Conservation (phyloP, 129 eudicot species). For the Flaveria sonorensis region DNA sequence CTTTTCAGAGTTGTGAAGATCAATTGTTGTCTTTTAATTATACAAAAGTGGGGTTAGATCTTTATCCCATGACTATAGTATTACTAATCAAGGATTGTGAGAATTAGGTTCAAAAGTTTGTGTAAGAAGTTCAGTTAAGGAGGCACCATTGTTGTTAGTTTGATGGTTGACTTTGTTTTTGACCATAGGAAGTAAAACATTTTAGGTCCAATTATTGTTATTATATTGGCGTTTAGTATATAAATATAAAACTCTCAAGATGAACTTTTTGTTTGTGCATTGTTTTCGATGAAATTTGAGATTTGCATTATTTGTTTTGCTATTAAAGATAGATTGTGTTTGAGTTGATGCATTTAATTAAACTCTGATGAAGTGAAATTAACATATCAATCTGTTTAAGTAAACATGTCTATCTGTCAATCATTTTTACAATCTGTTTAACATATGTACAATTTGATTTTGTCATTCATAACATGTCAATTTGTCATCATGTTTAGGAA, state of each 20-base stretch:
- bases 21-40: slow-evolving; percentile 4
- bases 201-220: slow-evolving; percentile 17
- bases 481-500: no score
- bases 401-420: no score
- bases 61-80: slow-evolving; percentile 16
- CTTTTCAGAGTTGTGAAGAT: slow-evolving; percentile 1
- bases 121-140: no score
- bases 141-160: neutral
- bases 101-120: neutral
- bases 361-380: no score
- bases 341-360: no score
- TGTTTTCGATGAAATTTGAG: neutral
- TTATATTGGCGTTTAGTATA: slow-evolving; percentile 4
- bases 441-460: no score
- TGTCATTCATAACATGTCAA: no score
- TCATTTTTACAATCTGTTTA: no score
- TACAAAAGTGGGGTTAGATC: slow-evolving; percentile 29
- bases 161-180: slow-evolving; percentile 16
- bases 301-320: neutral
- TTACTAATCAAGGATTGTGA: slow-evolving; percentile 29
- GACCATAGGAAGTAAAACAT: slow-evolving; percentile 25
- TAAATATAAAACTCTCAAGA: neutral
- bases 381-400: no score
- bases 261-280: neutral
- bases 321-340: no score